Conservation (phyloP, 768 basidiomycete species). For the Roridomyces roridus region DNA sequence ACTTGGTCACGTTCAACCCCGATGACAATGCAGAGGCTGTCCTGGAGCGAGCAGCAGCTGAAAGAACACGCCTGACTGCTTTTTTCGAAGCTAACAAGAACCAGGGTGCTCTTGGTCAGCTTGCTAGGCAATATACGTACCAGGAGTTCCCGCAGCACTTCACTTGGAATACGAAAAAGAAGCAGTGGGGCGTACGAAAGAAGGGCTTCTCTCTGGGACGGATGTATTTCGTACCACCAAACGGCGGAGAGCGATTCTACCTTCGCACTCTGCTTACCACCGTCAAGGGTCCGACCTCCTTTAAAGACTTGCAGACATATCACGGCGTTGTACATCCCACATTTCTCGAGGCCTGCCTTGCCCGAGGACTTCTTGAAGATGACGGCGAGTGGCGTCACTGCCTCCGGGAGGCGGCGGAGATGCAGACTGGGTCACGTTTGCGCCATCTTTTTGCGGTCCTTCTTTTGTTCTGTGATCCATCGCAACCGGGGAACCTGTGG, state of each 20-base stretch:
- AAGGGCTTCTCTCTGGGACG: conserved; percentile 32
- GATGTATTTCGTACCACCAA: conserved; percentile 38
- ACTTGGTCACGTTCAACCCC: conserved; percentile 35
- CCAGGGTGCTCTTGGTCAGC: conserved; percentile 7
- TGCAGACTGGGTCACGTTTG: conserved; percentile 43
- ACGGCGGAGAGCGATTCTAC: conserved; percentile 43
- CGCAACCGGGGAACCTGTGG: conserved; percentile 44
- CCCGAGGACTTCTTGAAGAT: conserved; percentile 49
- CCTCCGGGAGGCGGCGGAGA: conserved; percentile 44
- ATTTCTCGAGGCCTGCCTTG: conserved; percentile 48
- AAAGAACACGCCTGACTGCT: conserved; percentile 33
- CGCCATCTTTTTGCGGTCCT: conserved; percentile 48
- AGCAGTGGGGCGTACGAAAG: conserved; percentile 14
- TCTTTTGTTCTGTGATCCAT: conserved; percentile 38
- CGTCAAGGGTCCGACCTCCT: conserved; percentile 39
- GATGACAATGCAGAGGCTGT: conserved; percentile 28
- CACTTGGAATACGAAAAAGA: conserved; percentile 27
- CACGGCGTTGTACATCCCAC: conserved; percentile 31
- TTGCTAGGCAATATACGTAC: conserved; percentile 31
- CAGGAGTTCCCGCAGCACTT: conserved; percentile 40
- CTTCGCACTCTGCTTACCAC: conserved; percentile 44
- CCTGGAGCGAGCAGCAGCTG: conserved; percentile 6
- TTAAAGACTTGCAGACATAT: conserved; percentile 31
- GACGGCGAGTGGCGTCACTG: conserved; percentile 53
- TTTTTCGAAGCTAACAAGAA: conserved; percentile 37